Evolutionary conservation across 1,284 basidiomycete genomes (phyloP).

Genomic region (Ceratobasidium sp.): DNA sequence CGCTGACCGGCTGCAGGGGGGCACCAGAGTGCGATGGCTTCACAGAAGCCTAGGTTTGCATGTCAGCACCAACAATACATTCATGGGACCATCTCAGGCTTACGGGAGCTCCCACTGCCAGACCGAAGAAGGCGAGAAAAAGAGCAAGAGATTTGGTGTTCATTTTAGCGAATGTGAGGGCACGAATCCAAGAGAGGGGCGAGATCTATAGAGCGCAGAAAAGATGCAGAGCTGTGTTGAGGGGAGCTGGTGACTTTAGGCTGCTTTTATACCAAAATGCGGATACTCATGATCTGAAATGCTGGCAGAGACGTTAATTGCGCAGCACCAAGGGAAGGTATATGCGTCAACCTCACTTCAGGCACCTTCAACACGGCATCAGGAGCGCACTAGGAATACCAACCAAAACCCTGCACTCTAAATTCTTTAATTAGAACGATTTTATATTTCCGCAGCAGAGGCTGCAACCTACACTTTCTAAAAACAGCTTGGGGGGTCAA

Average conservation of each 20-base stretch:
- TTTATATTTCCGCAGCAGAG: not conserved
- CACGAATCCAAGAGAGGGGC: not conserved
- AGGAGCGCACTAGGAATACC: not conserved
- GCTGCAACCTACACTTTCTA: not conserved
- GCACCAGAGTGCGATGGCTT: slow-evolving; percentile 10
- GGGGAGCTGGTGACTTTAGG: too few relatives aligned
- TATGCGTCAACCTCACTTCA: slow-evolving; percentile 21
- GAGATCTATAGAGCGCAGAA: not conserved
- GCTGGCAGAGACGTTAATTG: not conserved
- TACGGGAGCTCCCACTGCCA: slow-evolving; percentile 14
- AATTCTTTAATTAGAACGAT: not conserved
- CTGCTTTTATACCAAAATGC: not conserved
- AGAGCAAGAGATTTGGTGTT: slow-evolving; percentile 11
- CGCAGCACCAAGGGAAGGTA: slow-evolving; percentile 14
- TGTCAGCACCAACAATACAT: not conserved
- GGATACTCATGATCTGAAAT: not conserved
- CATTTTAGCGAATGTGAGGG: slow-evolving; percentile 21
- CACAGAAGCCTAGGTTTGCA: not conserved
- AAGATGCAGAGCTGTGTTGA: slow-evolving; percentile 2
- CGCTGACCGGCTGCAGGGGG: slow-evolving; percentile 1
- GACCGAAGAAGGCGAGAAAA: slow-evolving; percentile 9
- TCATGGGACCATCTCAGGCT: not conserved
- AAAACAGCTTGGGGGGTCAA: not conserved
- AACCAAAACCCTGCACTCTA: not conserved
- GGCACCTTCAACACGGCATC: not conserved